Evolutionary conservation across 805 yeast genomes (phyloP), one percentile per base, ranked within the genome.

Genomic region (Komagataella kurtzmanii): DNA sequence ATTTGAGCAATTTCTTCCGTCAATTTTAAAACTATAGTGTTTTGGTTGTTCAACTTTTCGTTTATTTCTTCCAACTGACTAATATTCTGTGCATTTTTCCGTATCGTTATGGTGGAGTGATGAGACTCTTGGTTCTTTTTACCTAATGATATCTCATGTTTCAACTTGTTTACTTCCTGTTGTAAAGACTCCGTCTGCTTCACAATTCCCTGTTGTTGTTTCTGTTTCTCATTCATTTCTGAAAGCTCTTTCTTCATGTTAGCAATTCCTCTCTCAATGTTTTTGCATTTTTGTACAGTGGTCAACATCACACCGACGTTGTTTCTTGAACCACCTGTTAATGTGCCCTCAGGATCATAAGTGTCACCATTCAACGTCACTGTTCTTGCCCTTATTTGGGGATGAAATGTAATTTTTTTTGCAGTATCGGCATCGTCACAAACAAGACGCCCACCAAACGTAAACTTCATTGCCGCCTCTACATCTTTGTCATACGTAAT

Each of bases 261-360:
- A 17, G 66, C 64, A 10, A 79, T 62, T 52, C 70, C 67, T 7
- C 60, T 58, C 21, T 69, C 67, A 10, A 76, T 59, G 14, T 60
- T 64, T 58, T 85, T 85, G 57, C 75, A 83, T 53, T 77, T 77
- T 59, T 84, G 91, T 63, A 89, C 78, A 47, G 77, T 79, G 8
- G 79, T 63, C 52, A 90, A 70, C 2, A 85, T 65, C 0, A 88
- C 76, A 1, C 79, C 73, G 14, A 77, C 69, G 49, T 72, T 71
- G 55, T 74, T 80, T 57, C 91, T 75, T 18, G 95, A 82, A n/a
- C 98, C 98, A 49, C 99, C 99, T 1, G 97, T 86, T 24, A 93
- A 71, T 6, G 96, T 87, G 14, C 99, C 99, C 57, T 85, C 88
- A 0, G 99, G 99, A 62, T 93, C 99, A 66, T 90, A 93, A 8